Conservation (phyloP, 305 asterid genomes). For the Rubia balearica region DNA sequence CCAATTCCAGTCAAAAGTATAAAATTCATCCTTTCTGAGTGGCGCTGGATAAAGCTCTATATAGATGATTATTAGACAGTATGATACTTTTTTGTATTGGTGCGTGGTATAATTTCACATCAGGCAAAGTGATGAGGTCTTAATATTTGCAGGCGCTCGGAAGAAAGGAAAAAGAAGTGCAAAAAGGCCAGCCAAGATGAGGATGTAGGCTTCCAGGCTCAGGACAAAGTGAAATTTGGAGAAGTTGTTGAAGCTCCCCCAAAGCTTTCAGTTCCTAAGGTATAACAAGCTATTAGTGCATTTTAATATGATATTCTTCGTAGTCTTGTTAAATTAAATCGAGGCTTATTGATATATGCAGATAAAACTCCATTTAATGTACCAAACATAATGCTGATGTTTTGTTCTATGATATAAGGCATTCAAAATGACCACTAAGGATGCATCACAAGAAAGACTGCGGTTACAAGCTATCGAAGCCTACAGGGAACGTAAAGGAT, state of each 20-base stretch:
- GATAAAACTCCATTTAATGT: not conserved
- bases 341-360: not conserved
- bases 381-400: not conserved
- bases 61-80: not conserved
- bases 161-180: constrained; percentile 67
- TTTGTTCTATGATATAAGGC: constrained; percentile 31
- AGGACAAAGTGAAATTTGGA: constrained; percentile 68
- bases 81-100: not conserved
- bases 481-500: constrained; percentile 74
- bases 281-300: constrained; percentile 11
- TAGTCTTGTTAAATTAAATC: not conserved
- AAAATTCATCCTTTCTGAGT: not conserved
- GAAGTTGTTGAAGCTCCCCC: constrained; percentile 92
- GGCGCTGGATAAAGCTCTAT: not conserved
- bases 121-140: constrained; percentile 2
- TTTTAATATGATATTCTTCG: not conserved
- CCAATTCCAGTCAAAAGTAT: not conserved
- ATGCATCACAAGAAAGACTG: constrained; percentile 85
- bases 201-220: constrained; percentile 45
- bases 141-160: constrained; percentile 47
- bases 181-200: constrained; percentile 36
- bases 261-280: constrained; percentile 81
- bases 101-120: not conserved
- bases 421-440: constrained; percentile 35
- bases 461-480: constrained; percentile 78